Evolutionary conservation across 352 stramenopile species (phyloP).

Genomic region (Phytophthora melonis): DNA sequence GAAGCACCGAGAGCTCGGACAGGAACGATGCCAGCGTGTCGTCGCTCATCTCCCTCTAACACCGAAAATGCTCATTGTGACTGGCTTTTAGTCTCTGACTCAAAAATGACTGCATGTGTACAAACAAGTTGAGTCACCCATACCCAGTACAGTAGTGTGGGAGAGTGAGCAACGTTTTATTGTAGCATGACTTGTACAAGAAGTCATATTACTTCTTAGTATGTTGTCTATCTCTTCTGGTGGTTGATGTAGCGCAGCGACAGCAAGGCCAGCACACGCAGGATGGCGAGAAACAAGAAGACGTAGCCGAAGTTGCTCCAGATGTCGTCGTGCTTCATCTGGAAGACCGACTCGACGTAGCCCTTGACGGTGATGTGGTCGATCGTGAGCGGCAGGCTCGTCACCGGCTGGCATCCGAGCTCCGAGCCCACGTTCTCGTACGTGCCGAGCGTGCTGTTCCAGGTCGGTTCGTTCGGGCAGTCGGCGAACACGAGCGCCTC

Average conservation of each 20-base stretch:
- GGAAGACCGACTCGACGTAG: constrained; percentile 32
- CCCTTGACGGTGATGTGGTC: constrained; percentile 38
- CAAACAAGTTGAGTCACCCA: too few species aligned
- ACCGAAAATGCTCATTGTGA: too few species aligned
- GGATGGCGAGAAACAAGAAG: constrained; percentile 34
- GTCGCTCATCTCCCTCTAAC: too few species aligned
- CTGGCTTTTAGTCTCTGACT: too few species aligned
- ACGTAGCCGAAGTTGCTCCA: constrained; percentile 35
- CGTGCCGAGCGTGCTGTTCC: constrained; percentile 24
- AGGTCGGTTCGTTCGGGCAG: constrained; percentile 32
- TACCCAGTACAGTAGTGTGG: too few species aligned
- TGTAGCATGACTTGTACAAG: too few species aligned
- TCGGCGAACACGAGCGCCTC: constrained; percentile 35
- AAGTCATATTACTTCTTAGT: too few species aligned
- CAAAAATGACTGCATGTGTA: too few species aligned
- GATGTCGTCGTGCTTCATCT: constrained; percentile 37
- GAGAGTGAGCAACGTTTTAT: too few species aligned
- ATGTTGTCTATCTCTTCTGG: constrained; percentile 45
- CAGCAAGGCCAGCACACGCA: constrained; percentile 37
- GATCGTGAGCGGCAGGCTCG: constrained; percentile 18
- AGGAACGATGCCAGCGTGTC: too few species aligned
- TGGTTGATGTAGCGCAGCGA: constrained; percentile 50
- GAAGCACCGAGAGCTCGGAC: too few species aligned
- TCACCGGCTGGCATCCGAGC: constrained; percentile 28
- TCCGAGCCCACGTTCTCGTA: too few species aligned